Conservation (phyloP, 176 grass and related monocot species). For the Paspalum vaginatum region DNA sequence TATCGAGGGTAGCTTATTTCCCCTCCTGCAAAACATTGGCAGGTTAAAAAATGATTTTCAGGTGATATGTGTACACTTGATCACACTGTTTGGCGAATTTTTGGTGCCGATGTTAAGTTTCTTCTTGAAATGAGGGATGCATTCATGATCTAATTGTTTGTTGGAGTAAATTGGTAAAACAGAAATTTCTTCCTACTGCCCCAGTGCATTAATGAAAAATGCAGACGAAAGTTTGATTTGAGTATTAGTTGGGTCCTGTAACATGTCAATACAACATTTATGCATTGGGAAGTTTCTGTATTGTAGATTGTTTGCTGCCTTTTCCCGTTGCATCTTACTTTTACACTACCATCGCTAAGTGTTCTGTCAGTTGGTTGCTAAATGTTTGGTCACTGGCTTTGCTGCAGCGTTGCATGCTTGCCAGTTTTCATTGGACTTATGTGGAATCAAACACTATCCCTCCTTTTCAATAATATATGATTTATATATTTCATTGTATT, state of each 20-base stretch:
- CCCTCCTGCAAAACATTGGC: not conserved
- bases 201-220: conserved; percentile 12
- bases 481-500: conserved; percentile 2
- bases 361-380: conserved; percentile 1
- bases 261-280: conserved; percentile 11
- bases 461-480: not conserved
- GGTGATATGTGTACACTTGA: not conserved
- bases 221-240: not conserved
- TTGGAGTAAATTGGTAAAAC: not conserved
- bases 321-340: not conserved
- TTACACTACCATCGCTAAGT: not conserved
- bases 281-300: not conserved
- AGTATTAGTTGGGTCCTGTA: not conserved
- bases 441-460: conserved; percentile 18
- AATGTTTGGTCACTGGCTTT: not conserved
- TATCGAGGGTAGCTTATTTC: not conserved
- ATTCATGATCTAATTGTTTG: not conserved
- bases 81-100: not conserved
- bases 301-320: not conserved
- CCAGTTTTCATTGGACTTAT: not conserved
- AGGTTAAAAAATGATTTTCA: conserved; percentile 1
- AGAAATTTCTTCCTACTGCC: not conserved
- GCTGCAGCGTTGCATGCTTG: not conserved
- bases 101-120: not conserved
- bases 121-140: not conserved